Conservation (phyloP, 1,284 basidiomycete genomes). For the Cryptococcus sp. region DNA sequence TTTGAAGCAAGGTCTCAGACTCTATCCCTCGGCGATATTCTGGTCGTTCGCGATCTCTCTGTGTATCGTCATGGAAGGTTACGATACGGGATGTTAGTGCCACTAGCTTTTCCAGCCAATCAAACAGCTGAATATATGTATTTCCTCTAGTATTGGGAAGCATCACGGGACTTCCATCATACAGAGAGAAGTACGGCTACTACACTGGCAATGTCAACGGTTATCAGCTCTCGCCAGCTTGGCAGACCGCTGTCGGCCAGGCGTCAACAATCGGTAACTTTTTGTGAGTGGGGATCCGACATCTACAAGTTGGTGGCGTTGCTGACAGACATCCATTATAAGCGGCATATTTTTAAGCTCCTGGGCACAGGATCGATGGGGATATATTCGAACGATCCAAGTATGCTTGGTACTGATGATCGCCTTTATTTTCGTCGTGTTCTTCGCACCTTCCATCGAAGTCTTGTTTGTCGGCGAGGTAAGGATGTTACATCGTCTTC, state of each 20-base stretch:
- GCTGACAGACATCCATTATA: too few relatives aligned
- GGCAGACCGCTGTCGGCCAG: slow-evolving; percentile 33
- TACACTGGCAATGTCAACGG: slow-evolving; percentile 9
- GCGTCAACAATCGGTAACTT: slow-evolving; percentile 24
- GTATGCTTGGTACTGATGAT: slow-evolving; percentile 34
- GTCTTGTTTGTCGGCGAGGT: slow-evolving; percentile 22
- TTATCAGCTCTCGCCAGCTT: slow-evolving; percentile 29
- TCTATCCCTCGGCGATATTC: slow-evolving; percentile 46
- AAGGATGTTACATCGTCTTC: too few relatives aligned
- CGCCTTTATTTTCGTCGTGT: slow-evolving; percentile 32
- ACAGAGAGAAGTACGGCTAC: slow-evolving; percentile 17
- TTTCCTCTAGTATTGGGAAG: slow-evolving; percentile 3
- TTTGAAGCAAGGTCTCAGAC: slow-evolving; percentile 4
- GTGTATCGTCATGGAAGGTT: slow-evolving; percentile 38
- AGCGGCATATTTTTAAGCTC: slow-evolving; percentile 24
- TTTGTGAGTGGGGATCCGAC: slow-evolving; percentile 16
- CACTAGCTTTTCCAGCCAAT: not conserved
- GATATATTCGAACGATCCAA: slow-evolving; percentile 27
- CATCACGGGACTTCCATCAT: slow-evolving; percentile 16
- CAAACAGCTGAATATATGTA: not conserved
- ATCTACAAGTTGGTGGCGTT: too few relatives aligned
- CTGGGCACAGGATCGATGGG: slow-evolving; percentile 26
- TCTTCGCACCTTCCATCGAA: slow-evolving; percentile 45
- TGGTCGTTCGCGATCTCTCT: slow-evolving; percentile 50
- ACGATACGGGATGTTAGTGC: slow-evolving; percentile 18